Percentiles rank a stretch among this genome's conserved stretches.
phyloP scores from a whole-genome alignment of 805 yeast genomes.

The Yarrowia sp. region DNA sequence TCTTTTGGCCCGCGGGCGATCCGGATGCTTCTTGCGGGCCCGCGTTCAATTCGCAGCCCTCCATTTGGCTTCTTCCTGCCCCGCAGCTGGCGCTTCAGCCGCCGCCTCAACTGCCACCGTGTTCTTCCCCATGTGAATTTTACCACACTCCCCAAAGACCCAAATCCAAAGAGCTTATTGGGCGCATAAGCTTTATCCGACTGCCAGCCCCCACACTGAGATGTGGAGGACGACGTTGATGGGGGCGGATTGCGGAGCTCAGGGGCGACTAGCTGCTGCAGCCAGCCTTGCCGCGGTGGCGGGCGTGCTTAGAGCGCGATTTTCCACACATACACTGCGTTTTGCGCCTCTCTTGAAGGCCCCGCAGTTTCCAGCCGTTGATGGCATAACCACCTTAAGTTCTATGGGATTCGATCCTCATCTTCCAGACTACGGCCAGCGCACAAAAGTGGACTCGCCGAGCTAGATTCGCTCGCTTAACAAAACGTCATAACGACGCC shows the following conservation, averaged over 20 bases:
- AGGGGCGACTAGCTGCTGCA: no score
- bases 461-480: no score
- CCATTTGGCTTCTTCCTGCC: neutral
- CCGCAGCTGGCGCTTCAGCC: no score
- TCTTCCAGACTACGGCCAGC: no score
- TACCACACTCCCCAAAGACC: constrained; percentile 13
- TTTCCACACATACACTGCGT: no score
- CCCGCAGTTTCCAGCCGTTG: no score
- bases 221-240: no score
- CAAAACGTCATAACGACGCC: neutral
- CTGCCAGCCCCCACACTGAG: constrained; percentile 20
- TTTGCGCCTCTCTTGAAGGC: no score
- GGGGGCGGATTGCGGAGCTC: no score
- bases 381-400: neutral
- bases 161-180: constrained; percentile 18
- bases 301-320: no score
- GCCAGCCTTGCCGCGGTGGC: no score
- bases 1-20: neutral
- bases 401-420: constrained; percentile 2
- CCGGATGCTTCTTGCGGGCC: neutral
- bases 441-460: no score
- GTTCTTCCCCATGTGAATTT: constrained; percentile 26
- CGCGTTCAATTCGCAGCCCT: neutral
- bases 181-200: neutral
- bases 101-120: neutral